Base-by-base conservation (phyloP, 2,329 filamentous ascomycete genomes). In the Hortaea werneckii region DNA sequence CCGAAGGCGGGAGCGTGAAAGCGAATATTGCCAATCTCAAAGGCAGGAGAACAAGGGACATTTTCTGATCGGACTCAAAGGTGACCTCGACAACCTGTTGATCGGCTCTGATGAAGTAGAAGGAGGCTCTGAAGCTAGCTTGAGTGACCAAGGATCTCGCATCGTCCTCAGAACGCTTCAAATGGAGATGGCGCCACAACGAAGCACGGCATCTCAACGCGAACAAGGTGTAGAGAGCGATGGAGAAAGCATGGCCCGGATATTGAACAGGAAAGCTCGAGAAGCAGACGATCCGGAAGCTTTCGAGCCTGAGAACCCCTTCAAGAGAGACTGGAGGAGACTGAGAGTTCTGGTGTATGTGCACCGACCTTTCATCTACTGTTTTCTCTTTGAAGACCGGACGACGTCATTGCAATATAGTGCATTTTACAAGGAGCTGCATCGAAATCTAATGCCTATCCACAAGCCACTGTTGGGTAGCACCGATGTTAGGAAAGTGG, bases 321-420 rank as follows among this genome's bases (percentile, higher is more conserved):
- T 42, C 26, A 5, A 27, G 29, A 43, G 32, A 12, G 42, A 46
- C 9, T 37, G 41, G 41, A 50, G 55, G 7, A 56, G 71, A 26
- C 63, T 88, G 37, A 77, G 82, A 1, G 81, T 86, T 1, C 75
- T 88, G 5, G 76, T 88, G 42, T 89, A 88, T 58, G 76, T 82
- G 40, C 70, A 81, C 61, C 77, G 75, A 26, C 86, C 86, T 0
- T 90, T 90, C 64, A 76, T 90, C 41, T 89, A 85, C 61, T 77
- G 82, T 1, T 82, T 92, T 50, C 69, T 92, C 4, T 90, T 90
- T 62, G 67, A 75, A 41, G 67, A 75, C 37, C 71, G 72, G 40
- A 82, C 82, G 5, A 72, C 77, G 44, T 76, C 78, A 1, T 60
- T 76, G 12, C 60, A 56, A 32, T 62, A 70, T 6, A 54, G 65